phyloP scores from a whole-genome alignment of 768 basidiomycete species.

The Dendrothele bispora region DNA sequence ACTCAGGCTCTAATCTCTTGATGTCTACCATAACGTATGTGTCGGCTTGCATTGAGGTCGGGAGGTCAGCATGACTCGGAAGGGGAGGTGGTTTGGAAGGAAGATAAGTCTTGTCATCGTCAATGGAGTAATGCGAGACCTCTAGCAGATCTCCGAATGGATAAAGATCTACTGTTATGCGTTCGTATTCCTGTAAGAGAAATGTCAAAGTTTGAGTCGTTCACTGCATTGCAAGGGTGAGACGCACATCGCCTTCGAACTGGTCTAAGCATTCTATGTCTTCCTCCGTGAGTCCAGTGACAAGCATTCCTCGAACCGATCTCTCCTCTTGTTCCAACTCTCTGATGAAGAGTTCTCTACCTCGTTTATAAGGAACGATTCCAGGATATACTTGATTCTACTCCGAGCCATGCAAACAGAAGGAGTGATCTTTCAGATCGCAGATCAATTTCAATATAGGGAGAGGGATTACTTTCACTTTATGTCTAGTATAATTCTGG shows the following conservation, averaged over 20 bases:
- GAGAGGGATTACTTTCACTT: constrained; percentile 54
- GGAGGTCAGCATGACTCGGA: constrained; percentile 30
- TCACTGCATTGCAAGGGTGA: not conserved
- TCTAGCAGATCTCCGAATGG: constrained; percentile 47
- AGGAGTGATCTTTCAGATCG: not conserved
- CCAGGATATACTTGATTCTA: constrained; percentile 83
- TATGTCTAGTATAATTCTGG: constrained; percentile 81
- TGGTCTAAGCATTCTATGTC: constrained; percentile 73
- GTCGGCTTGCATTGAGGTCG: constrained; percentile 48
- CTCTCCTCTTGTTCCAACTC: constrained; percentile 61
- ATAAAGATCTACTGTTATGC: constrained; percentile 52
- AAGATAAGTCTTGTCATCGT: constrained; percentile 32
- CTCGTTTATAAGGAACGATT: constrained; percentile 59
- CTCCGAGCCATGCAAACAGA: constrained; percentile 5
- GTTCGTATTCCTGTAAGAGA: constrained; percentile 65
- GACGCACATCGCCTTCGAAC: constrained; percentile 79
- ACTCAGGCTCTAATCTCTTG: constrained; percentile 45
- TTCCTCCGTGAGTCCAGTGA: constrained; percentile 61
- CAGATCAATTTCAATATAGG: not conserved
- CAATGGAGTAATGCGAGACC: constrained; percentile 30
- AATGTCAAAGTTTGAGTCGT: not conserved
- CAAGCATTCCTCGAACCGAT: constrained; percentile 77
- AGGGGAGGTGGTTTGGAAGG: constrained; percentile 44
- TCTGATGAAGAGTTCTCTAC: constrained; percentile 44
- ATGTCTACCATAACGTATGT: constrained; percentile 71